Base-by-base conservation (phyloP, 768 basidiomycete species). In the Calocybe cyanea region DNA sequence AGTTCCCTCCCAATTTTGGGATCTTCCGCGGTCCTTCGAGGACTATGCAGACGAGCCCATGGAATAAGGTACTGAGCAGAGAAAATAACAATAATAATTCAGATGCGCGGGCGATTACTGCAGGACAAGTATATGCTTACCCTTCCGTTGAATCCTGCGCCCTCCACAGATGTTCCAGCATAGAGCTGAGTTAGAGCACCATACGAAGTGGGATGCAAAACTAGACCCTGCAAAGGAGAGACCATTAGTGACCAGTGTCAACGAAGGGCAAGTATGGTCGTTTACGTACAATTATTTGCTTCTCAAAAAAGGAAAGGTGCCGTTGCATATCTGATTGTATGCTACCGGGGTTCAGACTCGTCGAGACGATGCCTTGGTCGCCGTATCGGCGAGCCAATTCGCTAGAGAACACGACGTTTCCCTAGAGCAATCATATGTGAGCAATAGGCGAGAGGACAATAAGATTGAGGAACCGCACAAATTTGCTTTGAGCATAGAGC, bases 121-220 rank as follows among this genome's bases (percentile, higher is more conserved):
- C n/a, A n/a, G 25, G 11, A 11, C 25, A 28, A 28, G 25, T 6
- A 30, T n/a, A 48, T 24, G n/a, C 53, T 0, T 40, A 75, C 77
- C 64, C 77, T 72, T 21, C 78, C 77, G 31, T 70, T 72, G 19
- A 78, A 50, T 2, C 52, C 46, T 2, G 56, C 64, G 3, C 67
- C 75, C 19, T 68, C 71, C 0, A 64, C 56, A 0, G 65, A 57
- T 1, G 77, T 79, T 3, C 72, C 78, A 9, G 74, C 78, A 48
- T 67, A 80, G 0, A 80, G 55, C 42, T 70, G 75, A 1, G 76
- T 78, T 14, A 78, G 53, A 0, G 74, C 74, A 13, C 78, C 77
- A 17, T 63, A 61, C 1, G 63, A 44, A 0, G 63, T 57, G 13
- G 68, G 63, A 28, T 63, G 62, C 1, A 69, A 28, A 5, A 21